Percentiles rank a stretch among this genome's conserved stretches.
These are phyloP conservation scores for Parsonsia alboflavescens DNA, from an alignment of 257 asterid species.

Conservation along the genomic window DNA sequence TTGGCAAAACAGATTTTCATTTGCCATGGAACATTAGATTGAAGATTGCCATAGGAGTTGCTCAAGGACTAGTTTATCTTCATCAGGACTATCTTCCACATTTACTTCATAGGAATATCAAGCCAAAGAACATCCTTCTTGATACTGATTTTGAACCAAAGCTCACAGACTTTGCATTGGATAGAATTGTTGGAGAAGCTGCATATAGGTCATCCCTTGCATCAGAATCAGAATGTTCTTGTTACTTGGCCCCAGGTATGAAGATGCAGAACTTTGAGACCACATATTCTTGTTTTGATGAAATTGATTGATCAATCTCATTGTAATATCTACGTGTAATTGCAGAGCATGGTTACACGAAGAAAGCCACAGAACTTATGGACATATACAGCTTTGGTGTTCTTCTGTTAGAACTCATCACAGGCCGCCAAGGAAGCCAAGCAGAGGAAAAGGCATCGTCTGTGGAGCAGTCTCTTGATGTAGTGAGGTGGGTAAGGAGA, in stretches of 20 bases:
- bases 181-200: conserved; percentile 55
- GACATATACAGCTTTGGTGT: conserved; percentile 75
- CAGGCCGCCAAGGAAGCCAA: conserved; percentile 42
- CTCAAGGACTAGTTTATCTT: conserved; percentile 82
- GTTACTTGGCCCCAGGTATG: conserved; percentile 81
- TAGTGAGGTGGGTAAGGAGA: conserved; percentile 81
- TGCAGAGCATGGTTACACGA: conserved; percentile 61
- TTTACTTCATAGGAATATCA: conserved; percentile 68
- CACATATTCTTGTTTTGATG: too few relatives aligned
- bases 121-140: conserved; percentile 61
- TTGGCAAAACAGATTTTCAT: conserved; percentile 35
- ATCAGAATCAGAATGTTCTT: conserved; percentile 51
- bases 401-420: conserved; percentile 63
- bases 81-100: conserved; percentile 68
- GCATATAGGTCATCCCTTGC: conserved; percentile 41
- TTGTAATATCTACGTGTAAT: conserved; percentile 1
- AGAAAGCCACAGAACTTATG: conserved; percentile 59
- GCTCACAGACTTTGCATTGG: conserved; percentile 65
- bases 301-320: conserved; percentile 6
- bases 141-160: conserved; percentile 75
- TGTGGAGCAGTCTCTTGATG: conserved; percentile 39
- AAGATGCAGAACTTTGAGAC: neutral
- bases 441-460: conserved; percentile 39
- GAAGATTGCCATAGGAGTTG: conserved; percentile 67
- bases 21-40: conserved; percentile 61